These are phyloP conservation scores for Sporothrix pseudoabietina DNA, from an alignment of 2,329 filamentous ascomycete genomes.

Conservation along the genomic window DNA sequence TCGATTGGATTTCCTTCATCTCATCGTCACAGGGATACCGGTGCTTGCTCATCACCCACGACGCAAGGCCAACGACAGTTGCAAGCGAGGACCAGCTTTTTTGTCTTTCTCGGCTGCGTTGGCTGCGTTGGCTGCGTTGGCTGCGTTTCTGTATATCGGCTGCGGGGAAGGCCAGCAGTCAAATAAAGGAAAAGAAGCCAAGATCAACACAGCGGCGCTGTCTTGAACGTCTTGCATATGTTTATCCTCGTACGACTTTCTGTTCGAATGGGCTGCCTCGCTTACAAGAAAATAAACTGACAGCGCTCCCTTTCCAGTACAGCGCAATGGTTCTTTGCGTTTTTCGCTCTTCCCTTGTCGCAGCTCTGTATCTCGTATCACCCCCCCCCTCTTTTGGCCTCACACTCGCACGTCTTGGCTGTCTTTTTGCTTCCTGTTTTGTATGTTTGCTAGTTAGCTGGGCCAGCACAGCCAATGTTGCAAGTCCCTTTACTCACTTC, in stretches of 20 bases:
- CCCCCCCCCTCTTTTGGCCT: neutral
- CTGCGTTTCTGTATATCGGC: neutral
- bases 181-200: neutral
- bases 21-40: neutral
- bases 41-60: conserved; percentile 7
- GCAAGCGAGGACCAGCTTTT: neutral
- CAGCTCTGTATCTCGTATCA: neutral
- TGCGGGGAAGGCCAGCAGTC: neutral
- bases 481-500: neutral
- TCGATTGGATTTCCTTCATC: neutral
- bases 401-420: neutral
- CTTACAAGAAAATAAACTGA: neutral
- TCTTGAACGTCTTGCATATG: neutral
- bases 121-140: neutral
- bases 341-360: neutral
- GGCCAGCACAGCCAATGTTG: neutral
- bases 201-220: neutral
- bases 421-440: too few species aligned
- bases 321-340: neutral
- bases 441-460: too few species aligned
- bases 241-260: conserved; percentile 9
- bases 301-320: neutral
- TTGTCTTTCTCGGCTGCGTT: neutral
- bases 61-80: neutral
- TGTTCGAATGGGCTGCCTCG: neutral